Base-by-base conservation (phyloP, 2,329 filamentous ascomycete species). In the Dothideomycetidae sp. region DNA sequence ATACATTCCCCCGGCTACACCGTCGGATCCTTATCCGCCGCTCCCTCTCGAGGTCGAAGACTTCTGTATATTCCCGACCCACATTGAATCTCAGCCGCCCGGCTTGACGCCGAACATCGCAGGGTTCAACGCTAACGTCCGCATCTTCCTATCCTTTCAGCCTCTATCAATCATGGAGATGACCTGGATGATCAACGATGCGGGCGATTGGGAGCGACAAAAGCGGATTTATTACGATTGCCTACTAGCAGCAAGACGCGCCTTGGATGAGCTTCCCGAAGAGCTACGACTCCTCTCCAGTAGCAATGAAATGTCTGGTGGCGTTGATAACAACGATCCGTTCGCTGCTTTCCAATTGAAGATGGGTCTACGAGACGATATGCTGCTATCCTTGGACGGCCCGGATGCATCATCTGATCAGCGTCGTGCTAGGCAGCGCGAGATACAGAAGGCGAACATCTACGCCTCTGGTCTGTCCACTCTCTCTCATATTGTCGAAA, bases 371-470 rank as follows among this genome's bases (percentile, higher is more conserved):
- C 40, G 53, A 53, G 39, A 48, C 48, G 16, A 37, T 39, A 10
- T 33, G 49, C 37, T 46, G 28, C 45, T 44, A 2, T 54, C 52
- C 29, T 49, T 47, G 9, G 36, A 40, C 5, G 47, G 50, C 32
- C 36, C 39, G n/a, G 50, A 53, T 16, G 53, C 58, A 28, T 44
- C 49, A 10, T 50, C 53, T 1, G 60, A 63, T 41, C 51, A 60
- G 28, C 57, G 62, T 4, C 56, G 60, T 26, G 50, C 52, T 18
- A 61, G 85, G 3, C 82, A 90, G 52, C 84, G 78, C 46, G 85
- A 93, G 58, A 90, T 93, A 18, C 84, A 93, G 54, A 93, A 92
- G 54, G 81, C 83, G 5, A 93, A 93, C 54, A 81, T 93, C 28
- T 84, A 88, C 52, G 75, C 78, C 2, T 88, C 79, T 4, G 79